Conservation (phyloP, 2,329 filamentous ascomycete species). For the Fusarium oligoseptatum region DNA sequence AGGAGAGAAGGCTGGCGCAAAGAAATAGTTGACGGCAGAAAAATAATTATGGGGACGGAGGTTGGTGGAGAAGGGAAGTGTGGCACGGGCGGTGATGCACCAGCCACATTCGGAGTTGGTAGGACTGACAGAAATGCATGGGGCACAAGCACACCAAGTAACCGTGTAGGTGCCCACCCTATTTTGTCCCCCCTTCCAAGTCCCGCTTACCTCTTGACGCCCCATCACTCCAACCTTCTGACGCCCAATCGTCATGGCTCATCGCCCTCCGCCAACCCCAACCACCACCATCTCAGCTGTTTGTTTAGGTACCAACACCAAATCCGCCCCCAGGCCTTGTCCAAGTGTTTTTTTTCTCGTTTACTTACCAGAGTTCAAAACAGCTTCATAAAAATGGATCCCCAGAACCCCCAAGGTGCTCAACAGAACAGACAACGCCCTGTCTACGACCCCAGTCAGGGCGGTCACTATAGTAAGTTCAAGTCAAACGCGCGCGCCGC, state of each 20-base stretch:
- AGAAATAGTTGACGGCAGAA: conserved; percentile 38
- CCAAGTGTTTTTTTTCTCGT: not conserved
- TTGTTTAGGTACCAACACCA: conserved; percentile 20
- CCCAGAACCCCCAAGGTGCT: conserved; percentile 60
- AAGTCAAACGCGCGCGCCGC: not conserved
- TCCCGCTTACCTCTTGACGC: not conserved
- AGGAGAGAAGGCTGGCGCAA: conserved; percentile 29
- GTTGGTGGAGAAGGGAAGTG: conserved; percentile 10
- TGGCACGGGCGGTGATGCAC: not conserved
- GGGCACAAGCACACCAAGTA: too few species aligned
- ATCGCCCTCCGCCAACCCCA: conserved; percentile 28
- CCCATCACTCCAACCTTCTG: conserved; percentile 11
- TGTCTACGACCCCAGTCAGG: conserved; percentile 79
- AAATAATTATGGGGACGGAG: conserved; percentile 29
- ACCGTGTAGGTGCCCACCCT: not conserved
- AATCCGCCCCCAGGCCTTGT: not conserved
- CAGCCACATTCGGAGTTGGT: conserved; percentile 4
- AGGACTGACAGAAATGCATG: not conserved
- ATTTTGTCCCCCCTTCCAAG: not conserved
- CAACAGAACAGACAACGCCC: conserved; percentile 72
- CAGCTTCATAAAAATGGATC: conserved; percentile 51
- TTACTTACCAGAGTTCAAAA: not conserved
- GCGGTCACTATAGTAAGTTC: conserved; percentile 80
- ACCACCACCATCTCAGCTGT: not conserved
- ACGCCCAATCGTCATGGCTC: conserved; percentile 44